These are phyloP conservation scores for Phytophthora meadii DNA, from an alignment of 352 stramenopile genomes.

Conservation along the genomic window DNA sequence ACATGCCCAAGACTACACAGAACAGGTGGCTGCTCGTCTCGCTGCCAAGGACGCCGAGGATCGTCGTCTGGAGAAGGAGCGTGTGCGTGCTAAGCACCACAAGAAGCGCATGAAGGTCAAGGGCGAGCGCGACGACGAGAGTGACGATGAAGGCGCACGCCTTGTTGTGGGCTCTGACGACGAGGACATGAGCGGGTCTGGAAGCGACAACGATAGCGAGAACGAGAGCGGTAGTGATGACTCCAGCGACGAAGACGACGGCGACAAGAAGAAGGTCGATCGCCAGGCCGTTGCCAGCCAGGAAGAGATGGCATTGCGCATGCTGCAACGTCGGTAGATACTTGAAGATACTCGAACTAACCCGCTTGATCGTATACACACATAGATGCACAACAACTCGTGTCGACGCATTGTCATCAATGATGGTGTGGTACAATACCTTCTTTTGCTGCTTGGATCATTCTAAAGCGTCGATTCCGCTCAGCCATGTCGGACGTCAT, in stretches of 20 bases:
- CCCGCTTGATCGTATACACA: conserved; percentile 11
- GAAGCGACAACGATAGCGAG: conserved; percentile 29
- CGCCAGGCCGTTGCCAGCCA: conserved; percentile 62
- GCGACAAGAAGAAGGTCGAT: conserved; percentile 53
- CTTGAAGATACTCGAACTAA: conserved; percentile 4
- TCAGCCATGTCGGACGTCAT: conserved; percentile 16
- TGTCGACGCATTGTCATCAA: conserved; percentile 3
- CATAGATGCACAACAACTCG: not conserved
- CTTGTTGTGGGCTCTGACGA: conserved; percentile 57
- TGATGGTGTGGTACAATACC: not conserved
- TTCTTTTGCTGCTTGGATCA: conserved; percentile 21
- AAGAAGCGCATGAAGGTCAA: conserved; percentile 90
- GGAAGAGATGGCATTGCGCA: conserved; percentile 80
- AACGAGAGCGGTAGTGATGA: conserved; percentile 31
- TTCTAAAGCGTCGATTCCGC: not conserved
- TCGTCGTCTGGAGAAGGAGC: conserved; percentile 83
- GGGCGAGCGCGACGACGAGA: conserved; percentile 68
- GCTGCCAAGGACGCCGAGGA: conserved; percentile 85
- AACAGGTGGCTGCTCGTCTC: conserved; percentile 70
- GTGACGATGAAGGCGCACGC: conserved; percentile 34
- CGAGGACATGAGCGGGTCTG: conserved; percentile 45
- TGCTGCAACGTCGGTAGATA: conserved; percentile 74
- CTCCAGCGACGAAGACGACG: conserved; percentile 5
- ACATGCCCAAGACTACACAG: conserved; percentile 68
- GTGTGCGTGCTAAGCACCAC: conserved; percentile 89